A percentile compares a stretch with the other conserved stretches of the same genome.
Evolutionary conservation across 1,284 basidiomycete species (phyloP).

Genomic region (Violaceomyces palustris): DNA sequence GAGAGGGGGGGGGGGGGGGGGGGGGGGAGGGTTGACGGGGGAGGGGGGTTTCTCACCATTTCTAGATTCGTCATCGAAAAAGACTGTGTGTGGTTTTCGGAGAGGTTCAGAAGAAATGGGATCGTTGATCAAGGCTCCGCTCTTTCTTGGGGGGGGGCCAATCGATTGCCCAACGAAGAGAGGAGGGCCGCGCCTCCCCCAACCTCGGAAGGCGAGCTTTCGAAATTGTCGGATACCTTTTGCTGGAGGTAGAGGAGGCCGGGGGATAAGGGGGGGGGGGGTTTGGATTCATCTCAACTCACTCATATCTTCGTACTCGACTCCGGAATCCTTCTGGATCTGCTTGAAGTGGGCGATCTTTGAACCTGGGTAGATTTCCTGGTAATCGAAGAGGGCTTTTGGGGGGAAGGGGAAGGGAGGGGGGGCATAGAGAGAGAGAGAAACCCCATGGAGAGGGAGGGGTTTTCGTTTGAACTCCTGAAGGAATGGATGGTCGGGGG

Average conservation of each 20-base stretch:
- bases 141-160: no score
- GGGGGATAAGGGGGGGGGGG: neutral
- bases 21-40: no score
- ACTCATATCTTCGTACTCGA: slow-evolving; percentile 45
- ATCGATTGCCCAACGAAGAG: slow-evolving; percentile 32
- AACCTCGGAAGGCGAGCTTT: slow-evolving; percentile 46
- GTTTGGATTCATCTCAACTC: neutral
- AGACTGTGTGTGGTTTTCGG: no score
- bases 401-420: neutral
- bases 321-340: slow-evolving; percentile 28
- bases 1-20: no score
- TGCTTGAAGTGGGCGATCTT: slow-evolving; percentile 45
- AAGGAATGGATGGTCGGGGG: no score
- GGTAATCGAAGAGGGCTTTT: slow-evolving; percentile 34
- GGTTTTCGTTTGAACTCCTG: neutral
- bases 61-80: no score
- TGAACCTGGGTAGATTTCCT: slow-evolving; percentile 48
- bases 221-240: slow-evolving; percentile 42
- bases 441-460: slow-evolving; percentile 1
- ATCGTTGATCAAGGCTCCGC: no score
- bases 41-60: no score
- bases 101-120: no score
- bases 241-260: slow-evolving; percentile 1
- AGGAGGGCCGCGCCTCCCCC: slow-evolving; percentile 38
- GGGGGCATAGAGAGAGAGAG: no score